Conservation (phyloP, 1,284 basidiomycete genomes). For the Cutaneotrichosporon daszewskae region DNA sequence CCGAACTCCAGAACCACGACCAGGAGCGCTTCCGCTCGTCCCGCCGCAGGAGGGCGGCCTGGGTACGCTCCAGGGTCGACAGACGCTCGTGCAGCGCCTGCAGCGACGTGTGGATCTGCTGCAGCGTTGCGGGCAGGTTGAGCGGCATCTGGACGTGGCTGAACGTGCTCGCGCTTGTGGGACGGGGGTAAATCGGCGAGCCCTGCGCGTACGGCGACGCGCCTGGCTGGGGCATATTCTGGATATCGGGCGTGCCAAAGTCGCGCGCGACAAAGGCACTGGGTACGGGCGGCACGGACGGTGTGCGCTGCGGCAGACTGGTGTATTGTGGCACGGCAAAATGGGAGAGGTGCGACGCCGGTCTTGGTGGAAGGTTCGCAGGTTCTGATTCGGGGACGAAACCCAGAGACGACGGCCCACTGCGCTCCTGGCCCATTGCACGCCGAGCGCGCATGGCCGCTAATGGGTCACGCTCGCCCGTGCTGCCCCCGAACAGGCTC, state of each 20-base stretch:
- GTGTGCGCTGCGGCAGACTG: no score
- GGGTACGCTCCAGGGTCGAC: constrained; percentile 60
- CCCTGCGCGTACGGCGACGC: constrained; percentile 13
- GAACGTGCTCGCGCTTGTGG: constrained; percentile 45
- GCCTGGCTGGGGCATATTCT: constrained; percentile 2
- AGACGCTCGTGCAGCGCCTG: constrained; percentile 84
- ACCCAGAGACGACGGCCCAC: no score
- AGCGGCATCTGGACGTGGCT: constrained; percentile 17
- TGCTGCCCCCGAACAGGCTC: constrained; percentile 7
- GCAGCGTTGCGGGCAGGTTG: constrained; percentile 35
- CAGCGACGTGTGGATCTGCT: constrained; percentile 66
- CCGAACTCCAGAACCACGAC: constrained; percentile 32
- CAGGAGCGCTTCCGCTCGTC: constrained; percentile 28
- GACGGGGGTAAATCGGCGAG: constrained; percentile 12
- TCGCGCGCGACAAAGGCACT: constrained; percentile 12
- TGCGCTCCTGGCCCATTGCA: no score
- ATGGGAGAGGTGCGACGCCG: background rate
- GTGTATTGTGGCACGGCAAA: no score
- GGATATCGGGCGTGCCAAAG: constrained; percentile 27
- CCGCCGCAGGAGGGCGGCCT: constrained; percentile 33
- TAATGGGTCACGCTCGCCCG: constrained; percentile 5
- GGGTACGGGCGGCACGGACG: constrained; percentile 1
- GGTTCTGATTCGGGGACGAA: no score
- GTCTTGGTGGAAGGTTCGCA: no score
- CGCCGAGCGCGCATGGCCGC: constrained; percentile 1